Conservation (phyloP, 768 basidiomycete genomes). For the Podaxis rugospora region DNA sequence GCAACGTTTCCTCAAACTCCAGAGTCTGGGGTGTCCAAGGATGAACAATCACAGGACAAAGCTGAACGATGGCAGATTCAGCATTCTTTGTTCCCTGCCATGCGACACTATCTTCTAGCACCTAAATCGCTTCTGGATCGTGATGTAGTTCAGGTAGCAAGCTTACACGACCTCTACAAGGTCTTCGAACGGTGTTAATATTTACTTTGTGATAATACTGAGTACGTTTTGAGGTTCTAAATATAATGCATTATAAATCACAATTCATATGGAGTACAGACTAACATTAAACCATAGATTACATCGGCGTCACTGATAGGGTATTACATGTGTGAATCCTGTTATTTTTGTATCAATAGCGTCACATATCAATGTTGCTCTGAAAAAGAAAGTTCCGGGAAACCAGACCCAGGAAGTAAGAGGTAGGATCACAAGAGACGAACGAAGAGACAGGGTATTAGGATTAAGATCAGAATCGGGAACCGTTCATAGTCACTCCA, state of each 20-base stretch:
- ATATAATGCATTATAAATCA: neutral
- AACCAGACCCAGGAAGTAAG: neutral
- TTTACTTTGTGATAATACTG: neutral
- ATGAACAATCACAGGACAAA: slow-evolving; percentile 35
- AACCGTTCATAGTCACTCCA: neutral
- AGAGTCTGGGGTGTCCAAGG: slow-evolving; percentile 17
- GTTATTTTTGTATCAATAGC: neutral
- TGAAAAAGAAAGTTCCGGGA: neutral
- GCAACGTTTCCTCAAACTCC: slow-evolving; percentile 43
- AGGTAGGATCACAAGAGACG: neutral
- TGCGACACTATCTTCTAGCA: slow-evolving; percentile 70
- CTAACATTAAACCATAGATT: slow-evolving; percentile 10
- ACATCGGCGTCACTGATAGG: neutral
- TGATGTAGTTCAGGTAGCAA: slow-evolving; percentile 86
- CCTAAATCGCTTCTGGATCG: slow-evolving; percentile 62
- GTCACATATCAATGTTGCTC: neutral
- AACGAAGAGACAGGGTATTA: slow-evolving; percentile 1
- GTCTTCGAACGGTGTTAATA: slow-evolving; percentile 89
- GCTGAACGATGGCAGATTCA: slow-evolving; percentile 84
- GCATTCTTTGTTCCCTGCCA: slow-evolving; percentile 84
- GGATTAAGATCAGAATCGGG: neutral
- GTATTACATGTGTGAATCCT: slow-evolving; percentile 12
- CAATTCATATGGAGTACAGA: too few species aligned
- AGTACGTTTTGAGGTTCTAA: neutral
- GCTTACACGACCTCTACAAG: slow-evolving; percentile 86